A percentile compares a stretch with the other conserved stretches of the same genome.
phyloP scores from a whole-genome alignment of 2,329 filamentous ascomycete species.

The Gaeumannomyces sp. region DNA sequence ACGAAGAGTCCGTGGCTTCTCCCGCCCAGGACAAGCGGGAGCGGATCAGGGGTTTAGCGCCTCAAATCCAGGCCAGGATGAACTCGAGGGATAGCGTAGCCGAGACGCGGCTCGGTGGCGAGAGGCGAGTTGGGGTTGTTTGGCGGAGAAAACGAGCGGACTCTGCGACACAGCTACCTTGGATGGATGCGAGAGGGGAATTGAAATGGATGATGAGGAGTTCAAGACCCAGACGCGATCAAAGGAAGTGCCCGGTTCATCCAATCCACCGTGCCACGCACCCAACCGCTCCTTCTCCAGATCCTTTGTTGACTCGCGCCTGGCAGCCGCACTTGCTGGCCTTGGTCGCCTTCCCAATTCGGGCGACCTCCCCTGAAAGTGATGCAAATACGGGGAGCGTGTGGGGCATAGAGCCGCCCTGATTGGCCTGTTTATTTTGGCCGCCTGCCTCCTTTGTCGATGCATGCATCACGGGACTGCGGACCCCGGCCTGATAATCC shows the following conservation, averaged over 20 bases:
- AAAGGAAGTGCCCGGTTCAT: background rate
- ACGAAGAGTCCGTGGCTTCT: background rate
- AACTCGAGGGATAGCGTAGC: background rate
- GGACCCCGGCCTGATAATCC: constrained; percentile 16
- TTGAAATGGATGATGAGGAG: background rate
- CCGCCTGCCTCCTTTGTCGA: constrained; percentile 6
- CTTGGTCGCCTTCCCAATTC: constrained; percentile 6
- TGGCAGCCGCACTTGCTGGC: background rate
- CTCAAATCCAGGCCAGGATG: background rate
- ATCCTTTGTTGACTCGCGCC: constrained; percentile 7
- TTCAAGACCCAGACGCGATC: background rate
- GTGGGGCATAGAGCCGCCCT: background rate
- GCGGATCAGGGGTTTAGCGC: background rate
- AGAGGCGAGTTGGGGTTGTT: background rate
- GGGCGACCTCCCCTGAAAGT: background rate
- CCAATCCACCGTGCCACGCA: background rate
- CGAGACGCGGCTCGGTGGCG: background rate
- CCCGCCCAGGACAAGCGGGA: background rate
- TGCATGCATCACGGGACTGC: constrained; percentile 8
- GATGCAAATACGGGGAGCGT: background rate
- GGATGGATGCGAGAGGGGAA: background rate
- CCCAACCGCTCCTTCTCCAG: background rate
- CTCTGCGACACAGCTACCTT: no score
- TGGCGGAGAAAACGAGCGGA: background rate
- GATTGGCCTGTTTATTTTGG: constrained; percentile 13